These are phyloP conservation scores for Hyaloperonospora brassicae DNA, from an alignment of 352 stramenopile species.

Conservation along the genomic window DNA sequence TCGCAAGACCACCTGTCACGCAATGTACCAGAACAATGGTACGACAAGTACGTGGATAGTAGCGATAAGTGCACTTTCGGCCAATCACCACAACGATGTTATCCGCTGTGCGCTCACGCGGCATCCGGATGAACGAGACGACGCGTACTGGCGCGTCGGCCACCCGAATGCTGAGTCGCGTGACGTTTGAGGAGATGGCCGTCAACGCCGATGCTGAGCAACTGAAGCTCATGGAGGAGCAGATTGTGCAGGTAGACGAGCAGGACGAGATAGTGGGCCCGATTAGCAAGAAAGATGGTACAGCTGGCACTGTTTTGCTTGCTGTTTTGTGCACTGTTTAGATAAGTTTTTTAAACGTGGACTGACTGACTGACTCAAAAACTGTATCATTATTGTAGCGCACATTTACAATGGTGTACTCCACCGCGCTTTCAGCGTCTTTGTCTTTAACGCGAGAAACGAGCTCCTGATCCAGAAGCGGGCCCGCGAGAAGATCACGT, in stretches of 20 bases:
- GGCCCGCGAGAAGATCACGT: slow-evolving; percentile 96
- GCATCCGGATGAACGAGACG: slow-evolving; percentile 8
- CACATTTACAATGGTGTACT: slow-evolving; percentile 72
- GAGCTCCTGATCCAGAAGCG: slow-evolving; percentile 88
- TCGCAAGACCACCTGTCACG: too few relatives aligned
- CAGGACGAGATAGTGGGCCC: slow-evolving; percentile 69
- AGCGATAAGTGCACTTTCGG: not conserved
- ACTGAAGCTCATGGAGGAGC: slow-evolving; percentile 87
- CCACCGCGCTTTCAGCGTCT: slow-evolving; percentile 82
- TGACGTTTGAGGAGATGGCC: slow-evolving; percentile 58
- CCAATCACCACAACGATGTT: slow-evolving; percentile 11
- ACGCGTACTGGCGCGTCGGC: slow-evolving; percentile 9
- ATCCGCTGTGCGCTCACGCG: slow-evolving; percentile 13
- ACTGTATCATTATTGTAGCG: slow-evolving; percentile 19
- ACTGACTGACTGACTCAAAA: too few relatives aligned
- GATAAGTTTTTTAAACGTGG: too few relatives aligned
- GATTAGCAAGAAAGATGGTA: slow-evolving; percentile 83
- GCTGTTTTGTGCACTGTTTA: too few relatives aligned
- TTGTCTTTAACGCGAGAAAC: slow-evolving; percentile 83
- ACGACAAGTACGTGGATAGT: too few relatives aligned
- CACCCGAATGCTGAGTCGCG: slow-evolving; percentile 19
- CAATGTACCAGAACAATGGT: too few relatives aligned
- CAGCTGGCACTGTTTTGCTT: not conserved
- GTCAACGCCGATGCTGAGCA: slow-evolving; percentile 66
- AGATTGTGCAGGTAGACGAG: slow-evolving; percentile 85